These are phyloP conservation scores for Candida tropicalis DNA, from an alignment of 1,139 yeast species.

Conservation along the genomic window DNA sequence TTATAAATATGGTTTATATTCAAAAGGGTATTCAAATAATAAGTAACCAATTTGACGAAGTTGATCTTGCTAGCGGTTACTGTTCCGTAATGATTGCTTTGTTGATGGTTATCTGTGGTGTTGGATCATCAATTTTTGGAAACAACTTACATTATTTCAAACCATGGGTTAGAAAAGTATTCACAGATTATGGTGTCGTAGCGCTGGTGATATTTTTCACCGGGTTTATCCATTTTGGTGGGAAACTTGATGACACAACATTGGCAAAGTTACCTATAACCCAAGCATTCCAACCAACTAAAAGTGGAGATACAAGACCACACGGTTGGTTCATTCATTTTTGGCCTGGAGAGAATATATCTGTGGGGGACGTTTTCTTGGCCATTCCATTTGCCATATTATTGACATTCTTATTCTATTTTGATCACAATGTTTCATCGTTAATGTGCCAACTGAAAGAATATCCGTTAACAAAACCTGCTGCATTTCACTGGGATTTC, in stretches of 20 bases:
- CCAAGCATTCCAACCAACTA: constrained; percentile 74
- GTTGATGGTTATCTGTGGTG: constrained; percentile 74
- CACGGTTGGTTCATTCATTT: constrained; percentile 79
- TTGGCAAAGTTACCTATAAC: constrained; percentile 72
- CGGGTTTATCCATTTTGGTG: constrained; percentile 90
- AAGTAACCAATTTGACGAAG: constrained; percentile 61
- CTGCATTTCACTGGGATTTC: constrained; percentile 93
- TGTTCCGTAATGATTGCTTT: constrained; percentile 75
- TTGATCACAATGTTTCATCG: constrained; percentile 94
- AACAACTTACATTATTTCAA: constrained; percentile 60
- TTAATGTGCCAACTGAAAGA: constrained; percentile 86
- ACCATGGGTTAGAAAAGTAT: constrained; percentile 62
- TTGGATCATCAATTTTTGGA: constrained; percentile 63
- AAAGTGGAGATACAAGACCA: constrained; percentile 32
- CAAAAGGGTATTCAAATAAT: constrained; percentile 89
- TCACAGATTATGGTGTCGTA: constrained; percentile 87
- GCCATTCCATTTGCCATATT: constrained; percentile 93
- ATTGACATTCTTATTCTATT: constrained; percentile 80
- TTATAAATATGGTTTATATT: constrained; percentile 85
- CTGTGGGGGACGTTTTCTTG: constrained; percentile 75
- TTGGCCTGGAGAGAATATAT: constrained; percentile 63
- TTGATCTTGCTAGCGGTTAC: constrained; percentile 61
- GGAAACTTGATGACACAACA: constrained; percentile 53
- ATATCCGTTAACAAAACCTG: constrained; percentile 81
- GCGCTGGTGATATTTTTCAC: constrained; percentile 84